Evolutionary conservation across 2,329 filamentous ascomycete genomes (phyloP), one percentile per base, ranked within the genome.

Genomic region (Truncatella angustata): DNA sequence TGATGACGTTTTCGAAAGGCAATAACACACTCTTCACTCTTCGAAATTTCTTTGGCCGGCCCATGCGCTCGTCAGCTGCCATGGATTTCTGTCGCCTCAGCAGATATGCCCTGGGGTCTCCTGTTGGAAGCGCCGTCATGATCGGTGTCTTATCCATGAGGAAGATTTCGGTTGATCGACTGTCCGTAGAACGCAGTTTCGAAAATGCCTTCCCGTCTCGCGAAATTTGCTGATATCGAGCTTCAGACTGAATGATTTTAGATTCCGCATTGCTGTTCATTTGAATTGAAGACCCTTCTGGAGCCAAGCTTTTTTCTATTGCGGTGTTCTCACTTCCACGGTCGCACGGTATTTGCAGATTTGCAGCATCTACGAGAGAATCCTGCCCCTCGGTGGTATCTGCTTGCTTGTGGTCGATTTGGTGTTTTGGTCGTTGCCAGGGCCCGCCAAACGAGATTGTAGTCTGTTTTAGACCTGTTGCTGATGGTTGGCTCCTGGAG

Each of bases 81-180:
- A 62, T 56, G 1, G 64, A 67, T 45, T 66, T 68, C 49, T 68
- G 66, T 40, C 63, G 58, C 9, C 66, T 63, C 18, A 67, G 48
- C 20, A 68, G 61, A 47, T 68, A 68, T 20, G 65, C 63, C 47
- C 66, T 60, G 21, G 66, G 65, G 37, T 68, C 66, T 24, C 54
- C 59, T 24, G 44, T 49, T 11, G 59, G 55, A 9, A 68, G 44
- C 4, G 58, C 59, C 1, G 66, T 68, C 39, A 51, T 54, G 49
- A 63, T 60, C 28, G 63, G 63, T 23, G 62, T 59, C n/a, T 57
- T 57, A 24, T 58, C 47, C n/a, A n/a, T n/a, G n/a, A n/a, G n/a
- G n/a, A n/a, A n/a, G n/a, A n/a, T n/a, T 2, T 54, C 54, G 21
- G 51, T 51, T 12, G 21, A 26, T 4, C n/a, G n/a, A n/a, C n/a